Evolutionary conservation across 1,284 basidiomycete genomes (phyloP), one percentile per base, ranked within the genome.

Genomic region (Inonotus hispidus): DNA sequence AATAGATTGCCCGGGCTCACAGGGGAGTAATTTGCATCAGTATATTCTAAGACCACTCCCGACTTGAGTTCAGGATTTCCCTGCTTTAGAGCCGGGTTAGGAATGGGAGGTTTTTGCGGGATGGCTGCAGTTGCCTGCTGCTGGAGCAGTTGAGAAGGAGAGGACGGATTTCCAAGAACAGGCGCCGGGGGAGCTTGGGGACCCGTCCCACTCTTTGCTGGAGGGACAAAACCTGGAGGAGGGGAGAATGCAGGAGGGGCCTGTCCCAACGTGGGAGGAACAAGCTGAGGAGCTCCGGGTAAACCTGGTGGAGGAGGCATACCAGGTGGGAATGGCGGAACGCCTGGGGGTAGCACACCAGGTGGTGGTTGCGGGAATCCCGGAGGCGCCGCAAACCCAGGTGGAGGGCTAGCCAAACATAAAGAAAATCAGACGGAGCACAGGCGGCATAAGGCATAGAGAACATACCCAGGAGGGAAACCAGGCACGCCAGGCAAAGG

Each of bases 11-110:
- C 59, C 32, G 46, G 19, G 79, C 85, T 59, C 65, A 90, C 88
- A 10, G 87, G 84, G 63, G 82, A 86, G 68, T 90, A 91, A 68
- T 93, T 92, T 0, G 89, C 76, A 69, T 93, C 87, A 21, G 77
- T 73, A 71, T 86, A 91, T 70, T 92, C 88, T 53, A 93, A 75
- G n/a, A 82, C 77, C 5, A 88, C 91, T 10, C 79, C 76, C 70
- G 92, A 90, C 79, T 92, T 93, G 70, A 90, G 84, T 2, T 82
- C 78, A 7, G 85, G 81, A 68, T 88, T 87, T 37, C 78, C 84
- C 74, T 91, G 85, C 49, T 78, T 75, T 65, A 86, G 68, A 23
- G 78, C 71, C 35, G 81, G 75, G 70, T 86, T 79, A 10, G 88
- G 85, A 62, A 88, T 71, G 14, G 74, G 79, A 16, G 85, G 77